These are phyloP conservation scores for Hortiboletus flavorubellus DNA, from an alignment of 768 basidiomycete genomes.

Conservation along the genomic window DNA sequence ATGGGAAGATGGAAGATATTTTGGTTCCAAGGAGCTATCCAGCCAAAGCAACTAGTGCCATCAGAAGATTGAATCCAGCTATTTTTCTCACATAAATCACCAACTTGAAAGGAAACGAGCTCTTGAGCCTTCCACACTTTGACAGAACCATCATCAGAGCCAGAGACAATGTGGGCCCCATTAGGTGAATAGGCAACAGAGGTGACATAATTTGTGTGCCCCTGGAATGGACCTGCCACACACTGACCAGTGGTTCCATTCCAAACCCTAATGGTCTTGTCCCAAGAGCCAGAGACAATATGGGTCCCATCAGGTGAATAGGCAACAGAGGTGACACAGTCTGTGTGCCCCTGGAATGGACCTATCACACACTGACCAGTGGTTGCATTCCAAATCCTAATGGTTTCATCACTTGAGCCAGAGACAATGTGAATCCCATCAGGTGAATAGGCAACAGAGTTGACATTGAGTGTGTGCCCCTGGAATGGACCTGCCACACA, in stretches of 20 bases:
- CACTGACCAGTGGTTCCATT: not conserved
- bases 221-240: not conserved
- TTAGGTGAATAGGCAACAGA: conserved; percentile 5
- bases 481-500: too few species aligned
- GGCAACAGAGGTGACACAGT: not conserved
- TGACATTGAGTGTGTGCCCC: not conserved
- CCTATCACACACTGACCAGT: not conserved
- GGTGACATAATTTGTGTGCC: conserved; percentile 2
- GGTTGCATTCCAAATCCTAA: not conserved
- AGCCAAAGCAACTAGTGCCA: not conserved
- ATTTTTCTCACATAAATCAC: not conserved
- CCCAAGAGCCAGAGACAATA: not conserved
- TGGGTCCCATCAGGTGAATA: not conserved
- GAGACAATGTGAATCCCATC: not conserved
- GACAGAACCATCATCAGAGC: too few species aligned
- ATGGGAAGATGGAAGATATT: not conserved
- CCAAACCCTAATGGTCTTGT: not conserved
- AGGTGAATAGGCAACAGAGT: not conserved
- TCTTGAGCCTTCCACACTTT: not conserved
- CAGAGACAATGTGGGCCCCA: not conserved
- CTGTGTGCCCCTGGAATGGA: conserved; percentile 1
- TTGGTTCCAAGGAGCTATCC: conserved; percentile 9
- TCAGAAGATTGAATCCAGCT: conserved; percentile 8
- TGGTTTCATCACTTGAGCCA: not conserved
- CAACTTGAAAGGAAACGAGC: not conserved